Percentiles rank a stretch among this genome's conserved stretches.
These are phyloP conservation scores for Kwoniella dendrophila DNA, from an alignment of 768 basidiomycete genomes.

Conservation along the genomic window DNA sequence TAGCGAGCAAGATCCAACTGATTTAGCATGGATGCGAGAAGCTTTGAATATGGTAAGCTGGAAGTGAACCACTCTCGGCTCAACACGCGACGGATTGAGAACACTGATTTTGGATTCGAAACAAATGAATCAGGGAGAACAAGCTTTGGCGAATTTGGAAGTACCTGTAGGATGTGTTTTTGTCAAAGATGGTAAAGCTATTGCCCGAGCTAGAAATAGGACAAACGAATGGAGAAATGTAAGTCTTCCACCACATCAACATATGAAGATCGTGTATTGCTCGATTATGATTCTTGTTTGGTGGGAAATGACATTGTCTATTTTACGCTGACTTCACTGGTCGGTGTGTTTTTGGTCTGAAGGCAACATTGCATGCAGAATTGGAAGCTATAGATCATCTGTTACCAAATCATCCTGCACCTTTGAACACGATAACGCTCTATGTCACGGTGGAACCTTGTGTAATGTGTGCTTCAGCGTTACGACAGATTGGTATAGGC, in stretches of 20 bases:
- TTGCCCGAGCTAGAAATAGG: conserved; percentile 85
- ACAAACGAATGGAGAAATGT: conserved; percentile 95
- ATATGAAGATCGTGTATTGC: not conserved
- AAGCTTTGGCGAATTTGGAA: conserved; percentile 80
- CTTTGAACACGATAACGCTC: conserved; percentile 75
- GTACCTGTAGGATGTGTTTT: conserved; percentile 98
- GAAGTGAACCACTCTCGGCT: too few relatives aligned
- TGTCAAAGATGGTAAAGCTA: conserved; percentile 72
- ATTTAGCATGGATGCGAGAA: conserved; percentile 72
- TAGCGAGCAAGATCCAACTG: conserved; percentile 55
- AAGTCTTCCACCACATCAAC: conserved; percentile 36
- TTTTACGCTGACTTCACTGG: not conserved
- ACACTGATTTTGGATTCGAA: not conserved
- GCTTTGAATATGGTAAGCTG: conserved; percentile 81
- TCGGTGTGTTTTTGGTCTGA: not conserved
- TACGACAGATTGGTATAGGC: conserved; percentile 88
- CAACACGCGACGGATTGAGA: not conserved
- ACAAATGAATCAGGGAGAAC: conserved; percentile 57
- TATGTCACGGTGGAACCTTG: conserved; percentile 99
- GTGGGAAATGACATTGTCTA: too few relatives aligned
- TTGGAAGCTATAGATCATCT: conserved; percentile 93
- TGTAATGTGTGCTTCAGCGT: conserved; percentile 97
- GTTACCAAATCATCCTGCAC: conserved; percentile 67
- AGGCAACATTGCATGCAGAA: conserved; percentile 97
- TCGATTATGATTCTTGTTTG: not conserved